These are phyloP conservation scores for Phialemonium atrogriseum DNA, from an alignment of 2,329 filamentous ascomycete genomes.

Conservation along the genomic window DNA sequence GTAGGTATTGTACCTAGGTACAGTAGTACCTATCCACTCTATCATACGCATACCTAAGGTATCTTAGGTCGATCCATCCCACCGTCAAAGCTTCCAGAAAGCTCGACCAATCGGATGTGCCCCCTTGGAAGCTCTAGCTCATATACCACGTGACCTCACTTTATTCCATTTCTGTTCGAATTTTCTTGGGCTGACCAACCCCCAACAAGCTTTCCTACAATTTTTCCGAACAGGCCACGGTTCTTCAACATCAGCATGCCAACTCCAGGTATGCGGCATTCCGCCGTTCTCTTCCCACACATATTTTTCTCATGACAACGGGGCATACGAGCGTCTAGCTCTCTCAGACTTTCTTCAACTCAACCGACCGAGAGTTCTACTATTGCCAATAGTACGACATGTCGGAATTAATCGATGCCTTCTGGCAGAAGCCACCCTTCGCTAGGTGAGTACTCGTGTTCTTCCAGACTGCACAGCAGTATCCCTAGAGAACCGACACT, in stretches of 20 bases:
- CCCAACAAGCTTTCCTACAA: neutral
- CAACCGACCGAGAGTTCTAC: constrained; percentile 6
- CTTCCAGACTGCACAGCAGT: no score
- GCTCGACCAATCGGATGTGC: no score
- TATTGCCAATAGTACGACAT: constrained; percentile 13
- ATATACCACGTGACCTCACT: constrained; percentile 1
- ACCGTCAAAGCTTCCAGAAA: constrained; percentile 1
- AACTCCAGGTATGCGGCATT: constrained; percentile 1
- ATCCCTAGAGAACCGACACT: neutral
- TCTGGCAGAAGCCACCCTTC: constrained; percentile 31
- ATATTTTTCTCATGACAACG: no score
- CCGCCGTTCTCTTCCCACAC: no score
- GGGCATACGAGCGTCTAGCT: no score
- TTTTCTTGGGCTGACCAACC: neutral
- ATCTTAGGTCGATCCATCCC: no score
- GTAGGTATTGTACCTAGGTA: no score
- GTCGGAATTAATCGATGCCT: constrained; percentile 31
- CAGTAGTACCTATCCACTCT: no score
- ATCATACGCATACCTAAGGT: no score
- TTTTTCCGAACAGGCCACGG: constrained; percentile 2
- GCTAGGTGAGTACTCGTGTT: constrained; percentile 26
- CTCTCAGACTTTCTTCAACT: constrained; percentile 2
- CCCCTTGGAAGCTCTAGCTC: no score
- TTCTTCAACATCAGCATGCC: constrained; percentile 2
- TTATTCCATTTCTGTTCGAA: neutral